These are phyloP conservation scores for Saccharum spontaneum DNA, from an alignment of 176 grass and related monocot genomes.

Conservation along the genomic window DNA sequence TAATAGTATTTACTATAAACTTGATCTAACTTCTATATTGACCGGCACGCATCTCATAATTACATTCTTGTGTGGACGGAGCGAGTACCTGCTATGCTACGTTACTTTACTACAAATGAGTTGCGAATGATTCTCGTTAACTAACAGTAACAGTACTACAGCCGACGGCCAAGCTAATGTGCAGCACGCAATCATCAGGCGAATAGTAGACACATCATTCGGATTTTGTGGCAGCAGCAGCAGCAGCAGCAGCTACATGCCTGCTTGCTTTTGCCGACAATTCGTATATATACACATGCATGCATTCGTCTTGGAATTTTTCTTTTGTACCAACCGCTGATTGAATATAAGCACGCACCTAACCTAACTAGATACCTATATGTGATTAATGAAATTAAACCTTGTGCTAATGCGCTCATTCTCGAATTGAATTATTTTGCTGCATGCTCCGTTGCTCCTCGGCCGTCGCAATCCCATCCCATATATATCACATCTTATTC, in stretches of 20 bases:
- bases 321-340: background rate
- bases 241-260: no score
- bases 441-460: background rate
- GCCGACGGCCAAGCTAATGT: background rate
- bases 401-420: background rate
- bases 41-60: no score
- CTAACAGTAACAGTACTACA: no score
- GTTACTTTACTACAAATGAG: no score
- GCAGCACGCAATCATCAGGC: background rate
- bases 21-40: no score
- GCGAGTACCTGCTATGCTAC: no score
- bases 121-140: no score
- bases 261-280: background rate
- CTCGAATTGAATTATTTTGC: background rate
- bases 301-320: background rate
- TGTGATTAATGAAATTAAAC: background rate
- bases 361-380: background rate
- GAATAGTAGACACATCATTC: background rate
- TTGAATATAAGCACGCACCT: background rate
- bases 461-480: no score
- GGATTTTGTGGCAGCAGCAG: background rate
- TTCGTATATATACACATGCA: no score
- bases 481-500: no score
- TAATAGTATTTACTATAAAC: no score
- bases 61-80: no score